Percentiles rank a stretch among this genome's conserved stretches.
These are phyloP conservation scores for Sclerospora graminicola DNA, from an alignment of 352 stramenopile genomes.

Conservation along the genomic window DNA sequence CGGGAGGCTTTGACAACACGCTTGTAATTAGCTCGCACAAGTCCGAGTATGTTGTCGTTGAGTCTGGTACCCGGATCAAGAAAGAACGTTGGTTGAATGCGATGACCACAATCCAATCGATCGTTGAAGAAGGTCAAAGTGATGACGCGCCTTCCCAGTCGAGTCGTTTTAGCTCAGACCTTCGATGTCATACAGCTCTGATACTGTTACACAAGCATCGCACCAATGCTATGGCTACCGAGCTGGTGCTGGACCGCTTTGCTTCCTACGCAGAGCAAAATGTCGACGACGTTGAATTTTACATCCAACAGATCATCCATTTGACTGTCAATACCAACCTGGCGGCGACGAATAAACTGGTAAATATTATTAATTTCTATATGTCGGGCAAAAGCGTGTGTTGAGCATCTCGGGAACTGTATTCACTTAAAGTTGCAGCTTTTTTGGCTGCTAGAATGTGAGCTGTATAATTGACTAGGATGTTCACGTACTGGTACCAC, in stretches of 20 bases:
- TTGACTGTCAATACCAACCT: constrained; percentile 56
- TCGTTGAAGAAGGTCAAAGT: constrained; percentile 9
- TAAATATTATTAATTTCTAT: constrained; percentile 69
- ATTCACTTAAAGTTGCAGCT: constrained; percentile 59
- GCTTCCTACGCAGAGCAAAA: constrained; percentile 51
- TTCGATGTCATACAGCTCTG: constrained; percentile 64
- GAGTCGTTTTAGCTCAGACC: constrained; percentile 37
- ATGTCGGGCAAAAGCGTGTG: constrained; percentile 62
- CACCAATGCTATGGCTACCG: constrained; percentile 48
- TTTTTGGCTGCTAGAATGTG: constrained; percentile 58
- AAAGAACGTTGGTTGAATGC: constrained; percentile 73
- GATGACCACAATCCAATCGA: constrained; percentile 57
- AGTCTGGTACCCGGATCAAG: constrained; percentile 61
- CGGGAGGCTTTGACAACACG: constrained; percentile 34
- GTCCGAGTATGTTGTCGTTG: constrained; percentile 54
- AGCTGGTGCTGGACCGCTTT: constrained; percentile 57
- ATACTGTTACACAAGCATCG: constrained; percentile 51
- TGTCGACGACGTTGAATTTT: constrained; percentile 76
- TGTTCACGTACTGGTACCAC: constrained; percentile 31
- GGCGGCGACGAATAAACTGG: constrained; percentile 50
- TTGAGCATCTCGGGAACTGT: constrained; percentile 72
- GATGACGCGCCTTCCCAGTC: constrained; percentile 48
- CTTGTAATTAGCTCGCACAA: constrained; percentile 62
- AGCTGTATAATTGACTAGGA: constrained; percentile 41
- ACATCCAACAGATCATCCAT: constrained; percentile 74